Conservation (phyloP, 1,139 yeast genomes). For the Spathaspora sp. region DNA sequence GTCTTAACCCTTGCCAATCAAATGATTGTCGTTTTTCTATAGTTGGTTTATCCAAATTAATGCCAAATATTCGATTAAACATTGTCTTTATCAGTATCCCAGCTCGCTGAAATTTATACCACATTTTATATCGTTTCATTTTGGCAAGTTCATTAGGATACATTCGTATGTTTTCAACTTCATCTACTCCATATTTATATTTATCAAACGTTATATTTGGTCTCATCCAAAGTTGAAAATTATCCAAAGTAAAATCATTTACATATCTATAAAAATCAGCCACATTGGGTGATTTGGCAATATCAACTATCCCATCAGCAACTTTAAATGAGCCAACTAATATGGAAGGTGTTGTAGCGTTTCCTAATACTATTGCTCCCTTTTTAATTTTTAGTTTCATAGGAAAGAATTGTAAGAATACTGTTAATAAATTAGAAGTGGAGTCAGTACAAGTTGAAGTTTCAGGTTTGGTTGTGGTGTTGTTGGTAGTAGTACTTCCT, state of each 20-base stretch:
- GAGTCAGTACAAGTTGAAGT: background rate
- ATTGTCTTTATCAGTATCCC: slow-evolving; percentile 8
- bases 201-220: slow-evolving; percentile 63
- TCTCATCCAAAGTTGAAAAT: slow-evolving; percentile 58
- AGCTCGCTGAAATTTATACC: slow-evolving; percentile 22
- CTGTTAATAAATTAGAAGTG: slow-evolving; percentile 9
- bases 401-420: slow-evolving; percentile 53
- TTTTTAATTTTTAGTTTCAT: slow-evolving; percentile 56
- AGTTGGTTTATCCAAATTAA: slow-evolving; percentile 5
- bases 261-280: slow-evolving; percentile 57
- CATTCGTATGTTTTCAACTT: slow-evolving; percentile 5
- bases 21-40: slow-evolving; percentile 10
- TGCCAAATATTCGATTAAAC: background rate
- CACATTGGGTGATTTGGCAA: slow-evolving; percentile 44
- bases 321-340: slow-evolving; percentile 58
- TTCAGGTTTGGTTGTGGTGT: background rate
- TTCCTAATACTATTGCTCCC: slow-evolving; percentile 80
- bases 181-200: slow-evolving; percentile 9
- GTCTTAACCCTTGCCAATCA: slow-evolving; percentile 43
- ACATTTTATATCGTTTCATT: slow-evolving; percentile 21
- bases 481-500: slow-evolving; percentile 8
- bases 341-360: slow-evolving; percentile 71
- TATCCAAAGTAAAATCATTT: slow-evolving; percentile 43
- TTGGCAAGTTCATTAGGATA: slow-evolving; percentile 9
- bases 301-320: slow-evolving; percentile 63